Evolutionary conservation across 192 early-diverging fungal genomes (phyloP), one percentile per base, ranked within the genome.

Genomic region (Helicostylum pulchrum): DNA sequence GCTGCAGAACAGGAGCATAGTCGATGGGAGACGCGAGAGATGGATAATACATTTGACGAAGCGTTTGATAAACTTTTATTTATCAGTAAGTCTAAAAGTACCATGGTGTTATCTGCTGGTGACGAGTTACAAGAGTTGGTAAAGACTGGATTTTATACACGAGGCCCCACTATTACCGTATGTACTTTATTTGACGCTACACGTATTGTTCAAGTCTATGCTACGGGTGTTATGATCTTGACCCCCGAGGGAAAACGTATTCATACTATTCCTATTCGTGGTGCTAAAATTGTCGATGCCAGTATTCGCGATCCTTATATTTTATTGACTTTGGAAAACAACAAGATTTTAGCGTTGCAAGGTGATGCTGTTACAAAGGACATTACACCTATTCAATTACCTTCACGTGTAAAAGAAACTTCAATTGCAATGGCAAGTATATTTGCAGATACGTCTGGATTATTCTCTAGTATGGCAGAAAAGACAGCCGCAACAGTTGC

Each of bases 221-320:
- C 81, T n/a, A 66, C 74, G 15, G 93, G 94, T 0, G 72, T 98
- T 12, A 67, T 86, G 9, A 43, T 94, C 6, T 61, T 97, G 2
- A 86, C 92, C 59, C 78, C 83, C 34, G 86, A 86, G 44, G 85
- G 85, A 11, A 80, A 78, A 46, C 49, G 65, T 31, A 65, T 77
- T 19, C 81, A 91, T 54, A 67, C 78, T 6, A 56, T 91, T 1
- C 67, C 71, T 50, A 65, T 85, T 9, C 73, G 80, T 39, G 72
- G 78, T 23, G 71, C 75, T 15, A 69, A 73, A 53, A 84, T 93
- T 46, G 81, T 91, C 3, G 81, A 83, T 9, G 88, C 90, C 19
- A 83, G 84, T 57, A 87, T 99, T 36, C 66, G 77, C 1, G 92
- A 95, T 71, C 92, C 92, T 0, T 93, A 92, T 58, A 83, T 97